Evolutionary conservation across 257 asterid genomes (phyloP).

Genomic region (Cruciata laevipes): DNA sequence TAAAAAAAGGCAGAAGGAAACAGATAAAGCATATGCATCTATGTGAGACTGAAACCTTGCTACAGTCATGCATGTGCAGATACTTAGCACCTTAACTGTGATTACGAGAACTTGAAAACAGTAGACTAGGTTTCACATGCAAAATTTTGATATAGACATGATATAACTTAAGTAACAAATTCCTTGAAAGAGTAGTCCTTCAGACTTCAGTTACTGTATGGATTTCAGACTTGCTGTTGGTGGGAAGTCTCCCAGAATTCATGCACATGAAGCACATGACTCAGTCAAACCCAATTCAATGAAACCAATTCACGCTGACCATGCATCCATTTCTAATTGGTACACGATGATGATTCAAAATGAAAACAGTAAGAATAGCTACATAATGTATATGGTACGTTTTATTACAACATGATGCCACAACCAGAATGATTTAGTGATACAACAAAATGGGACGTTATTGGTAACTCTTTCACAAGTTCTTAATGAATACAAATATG

Average conservation of each 20-base stretch:
- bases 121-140: background rate
- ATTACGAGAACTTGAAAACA: background rate
- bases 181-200: background rate
- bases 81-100: background rate
- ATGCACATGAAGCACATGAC: background rate
- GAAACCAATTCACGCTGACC: background rate
- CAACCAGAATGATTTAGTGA: background rate
- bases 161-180: background rate
- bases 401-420: background rate
- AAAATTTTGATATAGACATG: background rate
- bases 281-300: background rate
- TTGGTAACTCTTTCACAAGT: background rate
- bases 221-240: background rate
- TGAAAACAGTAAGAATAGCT: background rate
- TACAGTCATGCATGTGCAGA: background rate
- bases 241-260: background rate
- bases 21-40: background rate
- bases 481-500: background rate
- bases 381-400: background rate
- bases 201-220: background rate
- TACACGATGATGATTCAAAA: background rate
- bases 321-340: background rate
- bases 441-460: background rate
- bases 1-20: background rate
- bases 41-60: background rate